A percentile compares a stretch with the other conserved stretches of the same genome.
Conservation (phyloP, 2,329 filamentous ascomycete genomes). For the Fusarium lyarnte region DNA sequence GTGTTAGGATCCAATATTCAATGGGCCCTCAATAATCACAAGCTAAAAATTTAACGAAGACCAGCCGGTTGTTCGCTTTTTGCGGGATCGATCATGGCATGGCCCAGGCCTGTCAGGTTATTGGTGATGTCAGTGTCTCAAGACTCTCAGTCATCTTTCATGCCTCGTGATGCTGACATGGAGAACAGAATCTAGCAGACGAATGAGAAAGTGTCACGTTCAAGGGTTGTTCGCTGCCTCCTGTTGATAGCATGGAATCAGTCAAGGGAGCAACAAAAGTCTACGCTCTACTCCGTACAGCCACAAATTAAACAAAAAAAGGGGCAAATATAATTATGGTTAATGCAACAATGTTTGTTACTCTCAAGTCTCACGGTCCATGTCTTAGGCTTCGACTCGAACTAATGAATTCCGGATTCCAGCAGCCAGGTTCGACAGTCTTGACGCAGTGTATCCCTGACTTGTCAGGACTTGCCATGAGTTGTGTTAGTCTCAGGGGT, state of each 20-base stretch:
- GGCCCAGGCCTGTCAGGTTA: slow-evolving; percentile 36
- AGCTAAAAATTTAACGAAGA: slow-evolving; percentile 13
- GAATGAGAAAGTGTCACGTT: not conserved
- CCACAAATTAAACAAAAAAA: slow-evolving; percentile 24
- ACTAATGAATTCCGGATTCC: slow-evolving; percentile 12
- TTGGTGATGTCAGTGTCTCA: slow-evolving; percentile 42
- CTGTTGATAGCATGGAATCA: not conserved
- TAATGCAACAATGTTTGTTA: slow-evolving; percentile 17
- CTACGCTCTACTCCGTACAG: not conserved
- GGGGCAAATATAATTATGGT: slow-evolving; percentile 1
- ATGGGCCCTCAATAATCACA: slow-evolving; percentile 8
- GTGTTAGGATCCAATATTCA: not conserved
- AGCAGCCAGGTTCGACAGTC: slow-evolving; percentile 3
- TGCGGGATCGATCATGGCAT: slow-evolving; percentile 35
- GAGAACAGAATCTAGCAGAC: not conserved
- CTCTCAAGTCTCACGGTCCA: slow-evolving; percentile 14
- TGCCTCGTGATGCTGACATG: slow-evolving; percentile 20
- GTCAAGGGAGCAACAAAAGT: slow-evolving; percentile 6
- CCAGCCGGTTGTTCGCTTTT: slow-evolving; percentile 16
- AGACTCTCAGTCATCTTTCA: slow-evolving; percentile 17
- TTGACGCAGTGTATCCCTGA: slow-evolving; percentile 1
- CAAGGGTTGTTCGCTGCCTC: not conserved
- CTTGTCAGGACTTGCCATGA: slow-evolving; percentile 1
- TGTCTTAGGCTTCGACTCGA: not conserved
- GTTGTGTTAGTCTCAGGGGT: slow-evolving; percentile 27